These are phyloP conservation scores for Ceratobasidium sp. DNA, from an alignment of 1,284 basidiomycete species.

Conservation along the genomic window DNA sequence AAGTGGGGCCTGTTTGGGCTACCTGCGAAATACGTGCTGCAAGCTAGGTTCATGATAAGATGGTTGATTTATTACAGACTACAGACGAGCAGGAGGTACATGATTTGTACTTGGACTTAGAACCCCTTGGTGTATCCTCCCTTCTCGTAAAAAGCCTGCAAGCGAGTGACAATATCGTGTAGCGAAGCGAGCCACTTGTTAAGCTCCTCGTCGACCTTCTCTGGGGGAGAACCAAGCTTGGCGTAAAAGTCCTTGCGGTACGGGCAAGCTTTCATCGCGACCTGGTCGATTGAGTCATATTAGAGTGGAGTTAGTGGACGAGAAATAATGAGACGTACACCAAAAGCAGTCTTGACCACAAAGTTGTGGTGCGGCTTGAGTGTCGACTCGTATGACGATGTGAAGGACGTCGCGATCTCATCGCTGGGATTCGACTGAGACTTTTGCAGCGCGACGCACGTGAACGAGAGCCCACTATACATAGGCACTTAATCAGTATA, in stretches of 20 bases:
- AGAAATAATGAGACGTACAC: slow-evolving; percentile 63
- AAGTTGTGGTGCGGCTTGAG: slow-evolving; percentile 76
- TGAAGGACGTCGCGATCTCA: slow-evolving; percentile 83
- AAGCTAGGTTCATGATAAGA: background rate
- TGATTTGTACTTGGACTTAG: background rate
- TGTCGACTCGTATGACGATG: slow-evolving; percentile 82
- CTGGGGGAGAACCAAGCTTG: slow-evolving; percentile 81
- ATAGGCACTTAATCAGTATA: background rate
- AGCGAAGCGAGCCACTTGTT: slow-evolving; percentile 83
- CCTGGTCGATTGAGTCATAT: slow-evolving; percentile 58
- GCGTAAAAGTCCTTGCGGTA: slow-evolving; percentile 89
- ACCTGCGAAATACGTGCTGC: background rate
- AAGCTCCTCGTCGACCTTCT: slow-evolving; percentile 76
- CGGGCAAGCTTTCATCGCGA: slow-evolving; percentile 97
- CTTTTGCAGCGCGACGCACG: slow-evolving; percentile 81
- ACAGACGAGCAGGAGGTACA: background rate
- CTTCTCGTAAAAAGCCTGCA: slow-evolving; percentile 78
- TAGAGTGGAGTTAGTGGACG: background rate
- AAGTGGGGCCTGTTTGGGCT: background rate
- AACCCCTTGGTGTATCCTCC: slow-evolving; percentile 70
- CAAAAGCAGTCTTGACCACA: slow-evolving; percentile 84
- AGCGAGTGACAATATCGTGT: slow-evolving; percentile 71
- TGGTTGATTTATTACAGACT: background rate
- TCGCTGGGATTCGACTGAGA: slow-evolving; percentile 74
- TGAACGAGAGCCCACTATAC: slow-evolving; percentile 90